Evolutionary conservation across 352 stramenopile genomes (phyloP).

Genomic region (Peronospora belbahrii): DNA sequence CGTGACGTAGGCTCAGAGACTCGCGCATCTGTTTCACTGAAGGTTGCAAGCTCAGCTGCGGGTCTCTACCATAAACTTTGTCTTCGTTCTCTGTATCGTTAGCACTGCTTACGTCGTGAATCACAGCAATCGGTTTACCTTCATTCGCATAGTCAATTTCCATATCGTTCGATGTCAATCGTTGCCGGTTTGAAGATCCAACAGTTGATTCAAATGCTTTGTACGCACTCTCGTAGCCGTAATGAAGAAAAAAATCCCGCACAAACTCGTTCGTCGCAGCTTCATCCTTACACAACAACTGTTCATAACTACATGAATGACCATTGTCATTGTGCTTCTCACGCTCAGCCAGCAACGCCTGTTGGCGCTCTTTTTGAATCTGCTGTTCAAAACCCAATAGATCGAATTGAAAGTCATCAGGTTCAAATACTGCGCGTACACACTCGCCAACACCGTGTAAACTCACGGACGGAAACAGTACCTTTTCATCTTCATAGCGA

Average conservation of each 20-base stretch:
- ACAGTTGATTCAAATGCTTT: constrained; percentile 16
- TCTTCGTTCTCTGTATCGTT: constrained; percentile 10
- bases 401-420: constrained; percentile 39
- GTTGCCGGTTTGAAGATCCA: not conserved
- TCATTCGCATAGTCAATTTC: constrained; percentile 4
- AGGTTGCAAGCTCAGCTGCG: not conserved
- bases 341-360: constrained; percentile 20
- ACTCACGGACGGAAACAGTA: constrained; percentile 37
- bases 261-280: constrained; percentile 27
- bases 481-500: constrained; percentile 15
- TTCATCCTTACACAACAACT: constrained; percentile 22
- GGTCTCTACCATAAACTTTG: constrained; percentile 3
- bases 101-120: not conserved
- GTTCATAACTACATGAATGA: constrained; percentile 1
- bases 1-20: constrained; percentile 25
- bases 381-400: constrained; percentile 36
- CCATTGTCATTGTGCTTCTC: constrained; percentile 5
- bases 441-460: constrained; percentile 32
- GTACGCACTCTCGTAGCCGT: constrained; percentile 34
- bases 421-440: constrained; percentile 18
- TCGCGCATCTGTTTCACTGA: constrained; percentile 6
- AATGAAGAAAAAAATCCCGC: constrained; percentile 35
- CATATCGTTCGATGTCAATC: constrained; percentile 4
- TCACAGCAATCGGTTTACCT: not conserved
- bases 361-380: constrained; percentile 40